Evolutionary conservation across 306 rosid genomes (phyloP).

Genomic region (Casuarina cunninghamiana): DNA sequence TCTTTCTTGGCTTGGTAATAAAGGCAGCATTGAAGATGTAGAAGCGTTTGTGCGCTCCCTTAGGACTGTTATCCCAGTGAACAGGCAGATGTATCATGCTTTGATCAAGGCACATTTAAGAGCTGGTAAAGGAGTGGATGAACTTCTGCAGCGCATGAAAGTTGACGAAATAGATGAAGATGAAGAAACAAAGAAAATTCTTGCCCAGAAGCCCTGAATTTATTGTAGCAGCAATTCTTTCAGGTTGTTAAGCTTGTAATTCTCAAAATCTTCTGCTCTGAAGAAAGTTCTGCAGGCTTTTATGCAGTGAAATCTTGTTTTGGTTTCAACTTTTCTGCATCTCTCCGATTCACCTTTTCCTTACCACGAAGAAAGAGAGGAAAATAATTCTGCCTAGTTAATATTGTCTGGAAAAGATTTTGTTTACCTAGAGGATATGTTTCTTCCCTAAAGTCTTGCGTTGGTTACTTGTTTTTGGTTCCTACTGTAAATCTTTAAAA

Average conservation of each 20-base stretch:
- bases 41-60: constrained; percentile 54
- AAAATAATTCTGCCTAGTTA: not conserved
- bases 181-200: constrained; percentile 40
- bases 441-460: no score
- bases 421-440: no score
- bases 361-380: not conserved
- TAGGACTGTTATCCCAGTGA: constrained; percentile 38
- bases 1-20: constrained; percentile 63
- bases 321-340: not conserved
- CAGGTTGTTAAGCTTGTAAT: not conserved
- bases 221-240: not conserved
- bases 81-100: constrained; percentile 52
- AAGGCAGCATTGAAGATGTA: constrained; percentile 53
- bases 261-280: not conserved
- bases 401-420: not conserved
- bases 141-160: constrained; percentile 53
- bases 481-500: not conserved
- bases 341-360: not conserved
- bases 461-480: no score
- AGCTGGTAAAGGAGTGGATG: constrained; percentile 49
- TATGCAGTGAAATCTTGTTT: not conserved
- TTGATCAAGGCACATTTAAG: constrained; percentile 55
- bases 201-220: constrained; percentile 29
- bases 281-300: not conserved
- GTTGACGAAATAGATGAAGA: constrained; percentile 47